Evolutionary conservation across 345 rosid genomes (phyloP).

Genomic region (Bruguiera parviflora): DNA sequence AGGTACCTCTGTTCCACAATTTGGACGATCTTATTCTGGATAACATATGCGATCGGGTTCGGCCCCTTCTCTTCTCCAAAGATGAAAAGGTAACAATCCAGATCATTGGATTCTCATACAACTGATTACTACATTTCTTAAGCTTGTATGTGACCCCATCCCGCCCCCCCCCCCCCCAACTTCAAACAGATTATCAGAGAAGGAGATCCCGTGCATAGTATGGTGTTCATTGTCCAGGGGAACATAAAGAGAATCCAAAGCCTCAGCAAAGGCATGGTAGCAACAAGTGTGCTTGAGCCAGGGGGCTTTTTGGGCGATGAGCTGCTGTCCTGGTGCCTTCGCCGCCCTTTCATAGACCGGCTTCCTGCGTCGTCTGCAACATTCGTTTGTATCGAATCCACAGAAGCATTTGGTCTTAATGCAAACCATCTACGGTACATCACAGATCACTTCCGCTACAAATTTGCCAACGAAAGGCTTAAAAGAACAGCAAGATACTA

Average conservation of each 20-base stretch:
- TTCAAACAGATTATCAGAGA: constrained; percentile 69
- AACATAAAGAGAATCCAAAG: constrained; percentile 52
- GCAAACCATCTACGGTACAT: constrained; percentile 66
- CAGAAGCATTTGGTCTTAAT: constrained; percentile 66
- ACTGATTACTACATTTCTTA: background rate
- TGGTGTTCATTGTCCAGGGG: constrained; percentile 68
- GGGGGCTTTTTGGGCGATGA: constrained; percentile 91
- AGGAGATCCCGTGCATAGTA: constrained; percentile 84
- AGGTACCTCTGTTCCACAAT: constrained; percentile 82
- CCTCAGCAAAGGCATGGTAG: constrained; percentile 74
- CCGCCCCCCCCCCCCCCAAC: background rate
- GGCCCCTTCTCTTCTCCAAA: constrained; percentile 70
- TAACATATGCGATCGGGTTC: constrained; percentile 82
- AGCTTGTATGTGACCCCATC: no score
- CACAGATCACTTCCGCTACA: constrained; percentile 83
- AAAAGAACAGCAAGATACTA: constrained; percentile 78
- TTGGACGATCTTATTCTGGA: constrained; percentile 85
- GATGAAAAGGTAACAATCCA: constrained; percentile 65
- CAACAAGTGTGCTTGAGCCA: constrained; percentile 61
- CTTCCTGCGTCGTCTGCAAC: constrained; percentile 89
- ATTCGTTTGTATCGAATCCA: constrained; percentile 52
- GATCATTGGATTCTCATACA: background rate
- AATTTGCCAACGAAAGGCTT: constrained; percentile 64
- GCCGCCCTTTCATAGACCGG: constrained; percentile 76
- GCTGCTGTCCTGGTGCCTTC: constrained; percentile 85